A percentile compares a stretch with the other conserved stretches of the same genome.
phyloP scores from a whole-genome alignment of 352 stramenopile genomes.

The Globisporangium parvum region DNA sequence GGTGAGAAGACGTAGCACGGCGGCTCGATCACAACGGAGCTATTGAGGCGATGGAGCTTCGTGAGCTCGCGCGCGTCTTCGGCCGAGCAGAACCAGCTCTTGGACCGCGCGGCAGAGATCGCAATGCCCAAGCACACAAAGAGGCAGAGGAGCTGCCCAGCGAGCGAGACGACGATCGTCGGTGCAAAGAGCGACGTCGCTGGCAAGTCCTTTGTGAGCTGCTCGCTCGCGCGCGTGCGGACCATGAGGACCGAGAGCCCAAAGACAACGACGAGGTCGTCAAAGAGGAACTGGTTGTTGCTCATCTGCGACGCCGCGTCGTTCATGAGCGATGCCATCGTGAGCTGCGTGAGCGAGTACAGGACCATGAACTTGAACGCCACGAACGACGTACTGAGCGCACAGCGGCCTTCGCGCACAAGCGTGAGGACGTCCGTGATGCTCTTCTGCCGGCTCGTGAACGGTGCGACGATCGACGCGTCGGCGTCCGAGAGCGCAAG shows the following conservation, averaged over 20 bases:
- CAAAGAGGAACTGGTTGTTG: constrained; percentile 76
- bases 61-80: constrained; percentile 38
- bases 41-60: constrained; percentile 18
- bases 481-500: constrained; percentile 86
- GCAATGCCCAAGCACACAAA: constrained; percentile 52
- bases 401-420: constrained; percentile 83
- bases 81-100: constrained; percentile 63
- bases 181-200: constrained; percentile 59
- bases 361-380: constrained; percentile 92
- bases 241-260: constrained; percentile 72
- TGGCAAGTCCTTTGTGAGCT: constrained; percentile 36
- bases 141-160: constrained; percentile 47
- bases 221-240: constrained; percentile 32
- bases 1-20: constrained; percentile 68
- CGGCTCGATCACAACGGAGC: constrained; percentile 25
- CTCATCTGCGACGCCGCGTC: constrained; percentile 60
- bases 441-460: constrained; percentile 81
- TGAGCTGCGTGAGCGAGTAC: constrained; percentile 87
- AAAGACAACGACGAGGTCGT: constrained; percentile 69
- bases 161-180: constrained; percentile 50
- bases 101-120: constrained; percentile 38
- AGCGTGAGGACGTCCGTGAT: constrained; percentile 83
- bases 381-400: constrained; percentile 85
- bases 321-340: constrained; percentile 60
- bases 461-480: constrained; percentile 88